These are phyloP conservation scores for Oryza australiensis DNA, from an alignment of 176 grass and related monocot genomes.

Conservation along the genomic window DNA sequence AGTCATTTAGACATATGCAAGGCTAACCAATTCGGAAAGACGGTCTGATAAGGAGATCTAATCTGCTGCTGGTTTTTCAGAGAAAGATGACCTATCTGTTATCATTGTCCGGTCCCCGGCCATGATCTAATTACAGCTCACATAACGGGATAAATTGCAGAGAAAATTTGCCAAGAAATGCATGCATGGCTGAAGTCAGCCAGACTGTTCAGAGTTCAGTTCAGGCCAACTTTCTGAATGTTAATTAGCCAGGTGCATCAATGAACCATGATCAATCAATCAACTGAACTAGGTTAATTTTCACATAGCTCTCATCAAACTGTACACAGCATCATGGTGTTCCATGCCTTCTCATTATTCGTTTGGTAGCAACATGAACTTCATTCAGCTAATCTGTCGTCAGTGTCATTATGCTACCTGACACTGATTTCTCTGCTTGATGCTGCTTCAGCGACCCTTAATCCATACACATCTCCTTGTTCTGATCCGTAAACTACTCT, in stretches of 20 bases:
- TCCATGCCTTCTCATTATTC: constrained; percentile 11
- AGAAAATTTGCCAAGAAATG: background rate
- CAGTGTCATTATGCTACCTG: background rate
- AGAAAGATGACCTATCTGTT: constrained; percentile 7
- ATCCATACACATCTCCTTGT: background rate
- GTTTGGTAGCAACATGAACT: constrained; percentile 20
- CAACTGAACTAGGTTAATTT: background rate
- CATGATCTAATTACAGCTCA: background rate
- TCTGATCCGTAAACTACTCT: background rate
- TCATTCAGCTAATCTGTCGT: background rate
- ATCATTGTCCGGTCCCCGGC: background rate
- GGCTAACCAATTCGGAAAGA: constrained; percentile 8
- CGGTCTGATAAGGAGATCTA: constrained; percentile 32
- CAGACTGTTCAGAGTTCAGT: background rate
- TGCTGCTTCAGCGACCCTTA: background rate
- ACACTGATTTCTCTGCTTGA: background rate
- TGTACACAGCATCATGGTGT: constrained; percentile 13
- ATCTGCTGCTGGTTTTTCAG: background rate
- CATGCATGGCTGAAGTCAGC: background rate
- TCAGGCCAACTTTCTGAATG: background rate
- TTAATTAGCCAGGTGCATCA: background rate
- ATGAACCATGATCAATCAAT: constrained; percentile 4
- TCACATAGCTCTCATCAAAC: background rate
- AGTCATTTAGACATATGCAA: background rate
- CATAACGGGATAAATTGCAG: background rate